Percentiles rank a stretch among this genome's conserved stretches.
These are phyloP conservation scores for Fomitopsis betulina DNA, from an alignment of 1,284 basidiomycete species.

Conservation along the genomic window DNA sequence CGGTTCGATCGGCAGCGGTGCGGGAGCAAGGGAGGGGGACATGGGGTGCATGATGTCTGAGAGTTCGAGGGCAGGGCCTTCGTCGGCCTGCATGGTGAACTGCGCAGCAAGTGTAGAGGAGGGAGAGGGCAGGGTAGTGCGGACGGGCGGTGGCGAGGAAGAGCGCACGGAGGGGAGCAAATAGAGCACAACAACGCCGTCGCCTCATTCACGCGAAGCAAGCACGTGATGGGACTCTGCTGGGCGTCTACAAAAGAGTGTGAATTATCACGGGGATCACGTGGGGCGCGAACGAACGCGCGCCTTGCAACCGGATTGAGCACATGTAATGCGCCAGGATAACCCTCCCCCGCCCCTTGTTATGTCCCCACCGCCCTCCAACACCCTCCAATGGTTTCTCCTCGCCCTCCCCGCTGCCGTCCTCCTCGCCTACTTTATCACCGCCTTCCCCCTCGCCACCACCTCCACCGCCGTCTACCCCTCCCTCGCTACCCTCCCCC, in stretches of 20 bases:
- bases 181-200: constrained; percentile 21
- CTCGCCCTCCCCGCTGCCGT: constrained; percentile 56
- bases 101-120: constrained; percentile 19
- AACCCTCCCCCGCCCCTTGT: not conserved
- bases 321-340: not conserved
- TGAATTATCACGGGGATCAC: too few species aligned
- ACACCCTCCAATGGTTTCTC: constrained; percentile 47
- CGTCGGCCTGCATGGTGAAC: constrained; percentile 11
- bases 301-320: too few species aligned
- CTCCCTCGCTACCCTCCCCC: constrained; percentile 55
- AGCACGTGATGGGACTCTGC: constrained; percentile 3
- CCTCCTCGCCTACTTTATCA: constrained; percentile 53
- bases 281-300: not conserved
- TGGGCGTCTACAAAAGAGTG: not conserved
- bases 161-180: constrained; percentile 11
- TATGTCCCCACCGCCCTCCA: not conserved
- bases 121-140: not conserved
- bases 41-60: constrained; percentile 38
- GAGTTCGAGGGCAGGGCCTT: constrained; percentile 31
- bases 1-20: constrained; percentile 6
- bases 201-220: constrained; percentile 4
- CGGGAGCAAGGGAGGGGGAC: constrained; percentile 35
- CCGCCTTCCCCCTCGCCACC: constrained; percentile 58
- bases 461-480: constrained; percentile 42
- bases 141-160: constrained; percentile 5